phyloP scores from a whole-genome alignment of 306 rosid species.

The Gastrolobium bilobum region DNA sequence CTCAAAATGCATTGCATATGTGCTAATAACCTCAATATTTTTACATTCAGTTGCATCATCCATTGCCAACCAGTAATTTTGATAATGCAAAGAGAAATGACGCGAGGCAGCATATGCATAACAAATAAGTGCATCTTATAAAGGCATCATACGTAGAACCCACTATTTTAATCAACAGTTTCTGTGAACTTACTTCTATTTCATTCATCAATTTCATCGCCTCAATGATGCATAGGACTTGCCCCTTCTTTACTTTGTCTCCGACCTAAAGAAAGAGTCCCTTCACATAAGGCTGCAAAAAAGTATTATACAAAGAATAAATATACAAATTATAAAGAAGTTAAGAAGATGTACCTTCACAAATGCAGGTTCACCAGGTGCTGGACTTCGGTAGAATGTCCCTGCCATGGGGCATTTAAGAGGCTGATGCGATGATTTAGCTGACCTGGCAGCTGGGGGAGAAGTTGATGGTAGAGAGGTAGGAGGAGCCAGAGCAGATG shows the following conservation, averaged over 20 bases:
- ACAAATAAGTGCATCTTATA: slow-evolving; percentile 40
- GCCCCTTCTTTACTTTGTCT: slow-evolving; percentile 84
- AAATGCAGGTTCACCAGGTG: slow-evolving; percentile 76
- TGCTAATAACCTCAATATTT: slow-evolving; percentile 16
- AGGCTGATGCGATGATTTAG: slow-evolving; percentile 67
- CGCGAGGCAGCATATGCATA: slow-evolving; percentile 9
- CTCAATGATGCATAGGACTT: slow-evolving; percentile 77
- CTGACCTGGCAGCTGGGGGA: slow-evolving; percentile 58
- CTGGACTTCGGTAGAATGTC: slow-evolving; percentile 80
- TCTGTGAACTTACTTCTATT: slow-evolving; percentile 72
- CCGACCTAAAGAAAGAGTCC: slow-evolving; percentile 67
- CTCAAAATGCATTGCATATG: slow-evolving; percentile 19
- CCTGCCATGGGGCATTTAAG: slow-evolving; percentile 86
- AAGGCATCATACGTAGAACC: slow-evolving; percentile 5
- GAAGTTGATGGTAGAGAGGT: slow-evolving; percentile 54
- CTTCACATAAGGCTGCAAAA: slow-evolving; percentile 35
- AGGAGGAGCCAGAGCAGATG: slow-evolving; percentile 44
- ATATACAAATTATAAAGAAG: slow-evolving; percentile 31
- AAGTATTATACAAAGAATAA: slow-evolving; percentile 18
- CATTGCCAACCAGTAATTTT: slow-evolving; percentile 3
- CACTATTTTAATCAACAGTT: slow-evolving; percentile 16
- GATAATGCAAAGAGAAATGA: slow-evolving; percentile 22
- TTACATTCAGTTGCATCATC: neutral
- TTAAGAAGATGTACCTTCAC: slow-evolving; percentile 67
- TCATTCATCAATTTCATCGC: slow-evolving; percentile 96